These are phyloP conservation scores for Ophiocordyceps australis DNA, from an alignment of 2,329 filamentous ascomycete genomes.

Conservation along the genomic window DNA sequence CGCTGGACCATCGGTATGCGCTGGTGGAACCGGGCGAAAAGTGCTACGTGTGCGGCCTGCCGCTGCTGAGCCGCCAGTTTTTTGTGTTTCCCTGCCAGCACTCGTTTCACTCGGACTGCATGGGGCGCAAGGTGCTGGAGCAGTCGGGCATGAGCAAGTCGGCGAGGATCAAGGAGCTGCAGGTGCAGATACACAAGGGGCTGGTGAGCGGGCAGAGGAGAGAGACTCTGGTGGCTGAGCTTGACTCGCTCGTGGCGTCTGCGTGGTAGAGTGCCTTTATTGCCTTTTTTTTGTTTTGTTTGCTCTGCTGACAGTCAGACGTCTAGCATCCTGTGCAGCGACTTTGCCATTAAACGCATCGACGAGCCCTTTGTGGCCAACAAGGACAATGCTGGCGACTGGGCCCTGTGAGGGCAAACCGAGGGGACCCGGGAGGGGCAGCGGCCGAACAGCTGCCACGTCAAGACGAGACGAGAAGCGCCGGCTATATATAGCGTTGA, in stretches of 20 bases:
- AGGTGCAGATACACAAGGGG: slow-evolving; percentile 66
- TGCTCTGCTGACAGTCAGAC: slow-evolving; percentile 1
- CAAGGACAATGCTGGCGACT: slow-evolving; percentile 60
- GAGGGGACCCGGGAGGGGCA: too few relatives aligned
- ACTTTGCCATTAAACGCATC: slow-evolving; percentile 84
- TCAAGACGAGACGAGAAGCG: too few relatives aligned
- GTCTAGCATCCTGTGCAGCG: slow-evolving; percentile 77
- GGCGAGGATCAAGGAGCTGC: slow-evolving; percentile 68
- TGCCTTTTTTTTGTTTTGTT: not conserved
- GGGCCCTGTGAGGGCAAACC: slow-evolving; percentile 41
- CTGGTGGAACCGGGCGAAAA: slow-evolving; percentile 93
- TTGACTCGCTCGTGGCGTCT: slow-evolving; percentile 81
- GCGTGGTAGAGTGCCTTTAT: slow-evolving; percentile 46
- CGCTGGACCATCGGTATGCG: slow-evolving; percentile 75
- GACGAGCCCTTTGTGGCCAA: slow-evolving; percentile 77
- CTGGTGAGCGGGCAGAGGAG: slow-evolving; percentile 51
- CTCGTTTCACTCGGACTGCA: slow-evolving; percentile 88
- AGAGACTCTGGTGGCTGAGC: slow-evolving; percentile 69
- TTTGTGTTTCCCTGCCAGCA: slow-evolving; percentile 99
- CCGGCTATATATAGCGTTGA: too few relatives aligned
- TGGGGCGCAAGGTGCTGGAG: slow-evolving; percentile 72
- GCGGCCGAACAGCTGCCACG: too few relatives aligned
- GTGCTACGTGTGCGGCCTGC: slow-evolving; percentile 76
- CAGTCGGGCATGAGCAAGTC: slow-evolving; percentile 59
- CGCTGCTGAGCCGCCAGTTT: slow-evolving; percentile 78